Base-by-base conservation (phyloP, 2,329 filamentous ascomycete genomes). In the Ceratocystis lukuohia region DNA sequence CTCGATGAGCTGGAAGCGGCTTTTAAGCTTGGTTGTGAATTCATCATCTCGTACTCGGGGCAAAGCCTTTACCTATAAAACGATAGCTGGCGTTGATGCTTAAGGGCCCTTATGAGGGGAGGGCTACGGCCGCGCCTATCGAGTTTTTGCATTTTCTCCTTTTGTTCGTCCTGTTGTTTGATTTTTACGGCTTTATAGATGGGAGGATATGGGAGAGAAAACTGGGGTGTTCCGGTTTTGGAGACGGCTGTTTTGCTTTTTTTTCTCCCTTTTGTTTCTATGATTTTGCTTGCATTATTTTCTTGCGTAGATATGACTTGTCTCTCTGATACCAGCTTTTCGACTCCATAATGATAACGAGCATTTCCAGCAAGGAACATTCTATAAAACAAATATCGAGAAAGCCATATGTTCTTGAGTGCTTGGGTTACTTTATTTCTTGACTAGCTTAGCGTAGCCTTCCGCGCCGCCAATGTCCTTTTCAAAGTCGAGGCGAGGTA, bases 1-100 rank as follows among this genome's bases (percentile, higher is more conserved):
- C 75, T 97, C 62, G 73, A 76, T 20, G 83, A 84, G 30, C 80
- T 89, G 68, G 89, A 92, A 68, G 76, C 79, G 65, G 82, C 84
- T 12, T 81, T 78, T 7, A 80, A 82, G 59, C 75, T 96, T 61
- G 93, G 92, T 0, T 95, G 90, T 73, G 84, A 88, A 70, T 96
- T 95, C 75, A 77, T 88, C 44, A 79, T 96, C 61, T 87, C 89
- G 12, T 78, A 79, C 70, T 78, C 81, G 62, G 89, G 89, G 2
- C 83, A 88, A 74, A 81, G 79, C 67, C 75, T 84, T 62, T 78
- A 78, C 67, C 73, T 85, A 17, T 84, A 71, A 22, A 28, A 20
- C 20, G 25, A 28, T 10, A 15, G 22, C 25, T 5, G 48, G 41
- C 1, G 22, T 37, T 37, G 62, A 33, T 10, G n/a, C 30, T 41